Evolutionary conservation across 2,329 filamentous ascomycete species (phyloP), one percentile per base, ranked within the genome.

Genomic region (Pseudocercospora eumusae): DNA sequence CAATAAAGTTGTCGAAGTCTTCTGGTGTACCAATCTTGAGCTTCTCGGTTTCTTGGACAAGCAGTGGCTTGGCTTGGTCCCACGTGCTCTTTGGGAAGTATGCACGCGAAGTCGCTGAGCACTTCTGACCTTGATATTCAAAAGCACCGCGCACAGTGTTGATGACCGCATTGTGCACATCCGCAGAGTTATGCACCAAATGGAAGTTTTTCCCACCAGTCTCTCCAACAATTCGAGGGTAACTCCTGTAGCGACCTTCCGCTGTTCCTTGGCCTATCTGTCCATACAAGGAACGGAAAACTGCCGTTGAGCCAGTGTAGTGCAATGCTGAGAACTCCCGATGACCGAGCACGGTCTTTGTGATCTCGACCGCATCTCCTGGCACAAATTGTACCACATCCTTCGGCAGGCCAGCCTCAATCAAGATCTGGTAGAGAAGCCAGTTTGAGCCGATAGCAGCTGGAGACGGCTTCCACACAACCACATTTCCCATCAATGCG

Each of bases 201-300:
- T 96, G 92, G 83, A 93, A 96, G 82, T 96, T 96, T 86, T 96
- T 96, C 75, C 92, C 92, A 63, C 92, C 91, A 27, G 92, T 96
- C 82, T 96, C 92, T 64, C 91, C 92, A 4, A 96, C 91, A 66
- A 96, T 90, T 70, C 92, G 88, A 50, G 92, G 92, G 78, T 97
- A 98, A 70, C 89, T 87, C 66, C 83, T 82, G 80, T 96, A 98
- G 63, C 86, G 89, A 66, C 90, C 91, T 72, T 92, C 87, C 4
- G 90, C 90, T 20, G 96, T 88, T 44, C 90, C 91, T 66, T 84
- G 82, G 10, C 91, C 91, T 71, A 97, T 96, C 75, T 91, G 86
- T 18, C 91, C 91, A 75, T 96, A 96, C 11, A 98, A 82, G 73
- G 87, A 86, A 65, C 92, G 88, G 87, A 98, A 97, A 28, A 98